Evolutionary conservation across 2,329 filamentous ascomycete genomes (phyloP).

Genomic region (Penicillium sp.): DNA sequence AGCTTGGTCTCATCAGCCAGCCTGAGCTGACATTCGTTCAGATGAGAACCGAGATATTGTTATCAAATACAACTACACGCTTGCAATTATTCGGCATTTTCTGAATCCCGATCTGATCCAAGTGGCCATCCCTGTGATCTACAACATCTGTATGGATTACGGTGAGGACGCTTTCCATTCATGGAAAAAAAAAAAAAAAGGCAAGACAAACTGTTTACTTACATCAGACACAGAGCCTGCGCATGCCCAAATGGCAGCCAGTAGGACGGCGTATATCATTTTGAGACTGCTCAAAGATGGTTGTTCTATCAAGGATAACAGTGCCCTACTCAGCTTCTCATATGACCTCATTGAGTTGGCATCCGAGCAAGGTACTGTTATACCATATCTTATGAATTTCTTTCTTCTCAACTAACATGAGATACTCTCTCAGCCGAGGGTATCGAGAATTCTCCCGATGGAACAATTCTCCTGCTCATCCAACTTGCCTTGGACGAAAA

Average conservation of each 20-base stretch:
- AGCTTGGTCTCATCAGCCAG: background rate
- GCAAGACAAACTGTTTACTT: too few relatives aligned
- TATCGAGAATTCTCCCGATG: slow-evolving; percentile 35
- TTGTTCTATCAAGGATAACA: slow-evolving; percentile 31
- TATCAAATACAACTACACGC: slow-evolving; percentile 39
- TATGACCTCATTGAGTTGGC: slow-evolving; percentile 43
- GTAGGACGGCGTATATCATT: slow-evolving; percentile 38
- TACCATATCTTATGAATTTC: background rate
- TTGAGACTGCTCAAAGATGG: slow-evolving; percentile 36
- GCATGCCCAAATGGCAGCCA: slow-evolving; percentile 38
- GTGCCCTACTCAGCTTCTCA: slow-evolving; percentile 34
- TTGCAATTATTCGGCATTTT: slow-evolving; percentile 38
- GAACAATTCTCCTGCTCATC: slow-evolving; percentile 36
- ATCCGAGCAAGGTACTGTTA: slow-evolving; percentile 39
- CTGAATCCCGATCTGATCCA: slow-evolving; percentile 36
- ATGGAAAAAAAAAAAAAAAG: too few relatives aligned
- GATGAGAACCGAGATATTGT: slow-evolving; percentile 45
- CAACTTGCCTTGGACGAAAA: slow-evolving; percentile 31
- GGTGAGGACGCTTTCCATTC: slow-evolving; percentile 32
- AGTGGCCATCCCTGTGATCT: slow-evolving; percentile 45
- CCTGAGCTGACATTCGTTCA: slow-evolving; percentile 20
- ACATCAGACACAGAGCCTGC: slow-evolving; percentile 34
- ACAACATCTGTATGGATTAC: slow-evolving; percentile 47
- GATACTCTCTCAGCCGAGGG: slow-evolving; percentile 34
- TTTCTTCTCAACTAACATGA: slow-evolving; percentile 7